phyloP scores from a whole-genome alignment of 2,329 filamentous ascomycete species.

The Aureobasidium sp. region DNA sequence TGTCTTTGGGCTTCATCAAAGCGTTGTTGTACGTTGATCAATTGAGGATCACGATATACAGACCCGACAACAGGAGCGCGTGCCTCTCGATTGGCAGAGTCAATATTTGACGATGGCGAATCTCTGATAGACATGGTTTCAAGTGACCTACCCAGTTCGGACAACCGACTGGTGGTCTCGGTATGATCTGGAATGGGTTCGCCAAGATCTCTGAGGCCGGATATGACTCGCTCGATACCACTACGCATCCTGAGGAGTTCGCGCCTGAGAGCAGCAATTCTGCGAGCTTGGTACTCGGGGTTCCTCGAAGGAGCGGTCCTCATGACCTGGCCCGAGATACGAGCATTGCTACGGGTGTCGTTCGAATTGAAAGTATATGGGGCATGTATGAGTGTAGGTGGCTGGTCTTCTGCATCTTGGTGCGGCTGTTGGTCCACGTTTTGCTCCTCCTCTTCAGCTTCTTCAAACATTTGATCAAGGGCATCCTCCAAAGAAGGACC shows the following conservation, averaged over 20 bases:
- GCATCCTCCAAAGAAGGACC: slow-evolving; percentile 25
- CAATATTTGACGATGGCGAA: not conserved
- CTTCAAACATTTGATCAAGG: slow-evolving; percentile 25
- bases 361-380: not conserved
- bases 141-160: slow-evolving; percentile 22
- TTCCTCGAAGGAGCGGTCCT: slow-evolving; percentile 20
- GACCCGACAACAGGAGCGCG: slow-evolving; percentile 7
- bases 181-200: slow-evolving; percentile 26
- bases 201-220: slow-evolving; percentile 28
- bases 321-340: slow-evolving; percentile 12
- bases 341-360: not conserved
- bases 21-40: slow-evolving; percentile 21
- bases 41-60: slow-evolving; percentile 16
- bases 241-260: slow-evolving; percentile 29
- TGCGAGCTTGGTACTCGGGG: slow-evolving; percentile 26
- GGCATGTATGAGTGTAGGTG: not conserved
- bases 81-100: not conserved
- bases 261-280: slow-evolving; percentile 27
- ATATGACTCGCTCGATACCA: slow-evolving; percentile 29
- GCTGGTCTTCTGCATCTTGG: not conserved
- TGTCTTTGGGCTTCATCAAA: slow-evolving; percentile 24
- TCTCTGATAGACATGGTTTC: slow-evolving; percentile 18
- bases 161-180: slow-evolving; percentile 23
- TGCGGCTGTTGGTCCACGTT: not conserved
- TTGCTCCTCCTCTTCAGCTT: slow-evolving; percentile 20